phyloP scores from a whole-genome alignment of 164 flowering plant genomes.

The Berberis thunbergii region DNA sequence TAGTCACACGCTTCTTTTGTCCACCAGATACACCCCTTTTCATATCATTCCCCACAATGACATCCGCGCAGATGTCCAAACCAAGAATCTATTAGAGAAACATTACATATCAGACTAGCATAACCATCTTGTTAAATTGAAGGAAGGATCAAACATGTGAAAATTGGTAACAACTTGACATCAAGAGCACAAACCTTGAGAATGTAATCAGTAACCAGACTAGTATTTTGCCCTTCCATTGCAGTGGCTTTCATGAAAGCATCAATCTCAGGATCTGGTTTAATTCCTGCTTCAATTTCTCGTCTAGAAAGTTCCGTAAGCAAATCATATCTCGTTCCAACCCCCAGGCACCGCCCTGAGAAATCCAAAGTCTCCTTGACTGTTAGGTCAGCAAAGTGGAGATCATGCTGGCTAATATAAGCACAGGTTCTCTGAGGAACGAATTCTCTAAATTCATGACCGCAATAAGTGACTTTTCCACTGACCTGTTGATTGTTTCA shows the following conservation, averaged over 20 bases:
- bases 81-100: slow-evolving; percentile 37
- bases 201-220: slow-evolving; percentile 48
- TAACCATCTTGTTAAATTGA: neutral
- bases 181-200: slow-evolving; percentile 35
- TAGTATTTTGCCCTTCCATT: slow-evolving; percentile 27
- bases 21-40: slow-evolving; percentile 63
- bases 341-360: slow-evolving; percentile 30
- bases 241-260: slow-evolving; percentile 56
- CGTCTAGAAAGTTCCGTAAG: slow-evolving; percentile 36
- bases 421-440: slow-evolving; percentile 51
- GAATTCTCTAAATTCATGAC: slow-evolving; percentile 38
- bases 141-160: neutral
- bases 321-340: slow-evolving; percentile 29
- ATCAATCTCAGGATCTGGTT: slow-evolving; percentile 70
- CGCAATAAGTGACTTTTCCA: slow-evolving; percentile 48
- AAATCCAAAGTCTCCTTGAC: slow-evolving; percentile 55
- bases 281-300: slow-evolving; percentile 38
- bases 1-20: slow-evolving; percentile 46
- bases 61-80: slow-evolving; percentile 42
- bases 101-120: slow-evolving; percentile 1
- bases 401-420: slow-evolving; percentile 48
- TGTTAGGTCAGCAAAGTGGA: slow-evolving; percentile 55
- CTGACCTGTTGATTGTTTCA: slow-evolving; percentile 23
- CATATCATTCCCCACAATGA: slow-evolving; percentile 52
- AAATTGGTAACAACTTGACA: neutral